Evolutionary conservation across 2,329 filamentous ascomycete genomes (phyloP), one percentile per base, ranked within the genome.

Genomic region (Aurifilum marmelostoma): DNA sequence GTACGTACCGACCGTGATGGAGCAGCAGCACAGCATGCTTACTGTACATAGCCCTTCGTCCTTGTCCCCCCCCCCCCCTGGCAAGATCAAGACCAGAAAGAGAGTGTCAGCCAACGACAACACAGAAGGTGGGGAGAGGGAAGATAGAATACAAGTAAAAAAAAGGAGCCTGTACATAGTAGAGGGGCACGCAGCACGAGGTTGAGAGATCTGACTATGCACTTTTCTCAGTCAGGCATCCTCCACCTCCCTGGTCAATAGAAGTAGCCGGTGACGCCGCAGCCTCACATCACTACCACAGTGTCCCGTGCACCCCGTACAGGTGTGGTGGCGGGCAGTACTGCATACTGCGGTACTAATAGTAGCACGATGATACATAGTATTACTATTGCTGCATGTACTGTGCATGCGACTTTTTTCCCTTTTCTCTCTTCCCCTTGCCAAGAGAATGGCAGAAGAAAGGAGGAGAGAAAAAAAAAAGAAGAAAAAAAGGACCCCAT

Each of bases 261-360:
- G 27, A 29, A 37, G 56, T 59, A 18, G 32, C 29, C 32, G 56
- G 56, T 59, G 32, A 59, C 56, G 56, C 56, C 56, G 56, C 56
- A 59, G 29, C 32, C 29, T 59, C 32, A 37, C 56, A 37, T 59
- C 18, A 29, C 32, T 59, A 24, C 32, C 18, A 34, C 16, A 59
- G 29, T 24, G 32, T 27, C 24, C 12, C 9, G 24, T 21, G 7
- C 56, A 47, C 21, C 43, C 43, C n/a, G 43, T 3, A 47, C 9
- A n/a, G 43, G 21, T n/a, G 43, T 60, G 58, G 29, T 60, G 14
- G 29, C 27, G 29, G 18, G 6, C 32, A 60, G 32, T 32, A 29
- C 54, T 58, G 54, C 54, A 60, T 24, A 60, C 58, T 32, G 14
- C 18, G 18, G 24, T n/a, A 34, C 27, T 21, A 56, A 27, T 29